Conservation (phyloP, 2,329 filamentous ascomycete species). For the Aspergillus tamarii region DNA sequence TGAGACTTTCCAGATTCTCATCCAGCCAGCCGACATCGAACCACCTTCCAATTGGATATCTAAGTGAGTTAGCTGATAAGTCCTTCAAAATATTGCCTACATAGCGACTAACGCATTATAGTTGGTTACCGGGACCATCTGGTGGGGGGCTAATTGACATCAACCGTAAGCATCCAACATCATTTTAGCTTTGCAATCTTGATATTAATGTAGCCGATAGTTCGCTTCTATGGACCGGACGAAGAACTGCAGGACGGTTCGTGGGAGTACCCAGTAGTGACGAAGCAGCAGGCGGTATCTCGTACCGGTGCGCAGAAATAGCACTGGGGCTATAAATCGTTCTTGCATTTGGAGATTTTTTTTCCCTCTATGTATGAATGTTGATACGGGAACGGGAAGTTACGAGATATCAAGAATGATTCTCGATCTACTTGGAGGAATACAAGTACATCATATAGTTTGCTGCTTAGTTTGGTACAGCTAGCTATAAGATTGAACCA, state of each 20-base stretch:
- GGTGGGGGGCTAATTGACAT: neutral
- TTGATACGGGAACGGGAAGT: neutral
- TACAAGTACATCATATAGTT: neutral
- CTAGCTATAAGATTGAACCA: neutral
- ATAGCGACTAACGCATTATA: neutral
- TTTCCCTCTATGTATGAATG: neutral
- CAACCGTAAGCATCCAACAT: neutral
- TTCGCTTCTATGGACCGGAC: neutral
- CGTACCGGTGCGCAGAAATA: neutral
- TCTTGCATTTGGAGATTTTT: neutral
- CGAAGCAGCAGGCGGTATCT: neutral
- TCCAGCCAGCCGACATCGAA: constrained; percentile 28
- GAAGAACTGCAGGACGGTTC: neutral
- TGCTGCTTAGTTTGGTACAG: neutral
- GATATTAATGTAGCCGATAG: neutral
- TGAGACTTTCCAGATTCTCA: constrained; percentile 28
- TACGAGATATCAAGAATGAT: neutral
- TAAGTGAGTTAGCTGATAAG: constrained; percentile 5
- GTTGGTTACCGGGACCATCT: neutral
- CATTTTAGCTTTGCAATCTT: neutral
- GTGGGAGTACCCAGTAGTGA: neutral
- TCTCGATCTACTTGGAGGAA: neutral
- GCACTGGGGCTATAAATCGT: neutral
- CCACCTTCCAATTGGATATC: constrained; percentile 31
- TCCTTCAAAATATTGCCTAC: neutral